Percentiles rank a stretch among this genome's conserved stretches.
Evolutionary conservation across 768 basidiomycete genomes (phyloP).

Genomic region (Favolaschia claudopus): DNA sequence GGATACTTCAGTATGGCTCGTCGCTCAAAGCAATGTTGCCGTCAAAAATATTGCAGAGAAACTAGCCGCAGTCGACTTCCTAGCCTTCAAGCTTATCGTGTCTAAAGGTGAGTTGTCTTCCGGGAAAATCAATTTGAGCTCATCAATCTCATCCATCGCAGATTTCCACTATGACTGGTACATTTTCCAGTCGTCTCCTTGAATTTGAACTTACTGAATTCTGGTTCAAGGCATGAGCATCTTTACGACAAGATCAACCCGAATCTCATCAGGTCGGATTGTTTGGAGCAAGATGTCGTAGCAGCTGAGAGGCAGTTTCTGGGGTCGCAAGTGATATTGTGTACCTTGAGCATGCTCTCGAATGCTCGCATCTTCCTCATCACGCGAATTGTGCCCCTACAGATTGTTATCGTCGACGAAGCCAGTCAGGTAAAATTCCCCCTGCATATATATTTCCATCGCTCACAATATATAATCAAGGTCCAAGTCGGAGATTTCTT

Average conservation of each 20-base stretch:
- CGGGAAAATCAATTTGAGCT: background rate
- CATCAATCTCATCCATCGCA: background rate
- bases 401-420: constrained; percentile 58
- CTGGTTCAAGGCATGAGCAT: constrained; percentile 70
- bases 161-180: constrained; percentile 74
- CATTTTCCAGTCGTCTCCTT: constrained; percentile 25
- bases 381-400: constrained; percentile 40
- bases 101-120: constrained; percentile 42
- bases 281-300: constrained; percentile 31
- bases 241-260: constrained; percentile 57
- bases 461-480: constrained; percentile 3
- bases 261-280: constrained; percentile 58
- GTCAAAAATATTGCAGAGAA: constrained; percentile 86
- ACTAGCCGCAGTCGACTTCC: constrained; percentile 53
- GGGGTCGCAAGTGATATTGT: constrained; percentile 63
- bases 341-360: constrained; percentile 73
- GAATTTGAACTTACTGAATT: constrained; percentile 5
- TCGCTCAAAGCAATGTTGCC: constrained; percentile 80
- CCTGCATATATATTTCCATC: background rate
- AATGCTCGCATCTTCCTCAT: constrained; percentile 34
- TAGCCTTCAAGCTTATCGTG: constrained; percentile 67
- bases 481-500: constrained; percentile 49
- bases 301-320: constrained; percentile 36
- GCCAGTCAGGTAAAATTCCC: constrained; percentile 60
- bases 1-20: constrained; percentile 60